These are phyloP conservation scores for Parasitella parasitica DNA, from an alignment of 371 early-diverging fungal species.

Conservation along the genomic window DNA sequence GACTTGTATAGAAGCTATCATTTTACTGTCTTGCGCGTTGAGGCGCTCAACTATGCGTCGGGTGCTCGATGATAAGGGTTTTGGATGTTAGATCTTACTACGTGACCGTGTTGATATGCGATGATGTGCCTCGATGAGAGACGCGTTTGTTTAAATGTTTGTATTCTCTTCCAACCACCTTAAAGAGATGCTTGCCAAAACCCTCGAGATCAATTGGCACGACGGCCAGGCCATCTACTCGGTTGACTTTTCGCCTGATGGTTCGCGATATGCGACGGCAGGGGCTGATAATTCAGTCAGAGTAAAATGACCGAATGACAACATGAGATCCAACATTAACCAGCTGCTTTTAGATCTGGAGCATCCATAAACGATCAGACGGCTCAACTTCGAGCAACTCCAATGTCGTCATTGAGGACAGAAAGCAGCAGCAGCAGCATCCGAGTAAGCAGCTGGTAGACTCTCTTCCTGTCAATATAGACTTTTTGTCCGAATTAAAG, in stretches of 20 bases:
- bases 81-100: no score
- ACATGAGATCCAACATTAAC: no score
- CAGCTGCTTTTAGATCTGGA: constrained; percentile 89
- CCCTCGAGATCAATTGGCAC: constrained; percentile 95
- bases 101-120: background rate
- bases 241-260: constrained; percentile 82
- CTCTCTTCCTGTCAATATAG: constrained; percentile 61
- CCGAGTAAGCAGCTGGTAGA: constrained; percentile 21
- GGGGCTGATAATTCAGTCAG: constrained; percentile 91
- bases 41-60: no score
- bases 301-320: no score
- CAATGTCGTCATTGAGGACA: constrained; percentile 7
- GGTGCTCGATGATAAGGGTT: background rate
- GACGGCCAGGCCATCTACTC: constrained; percentile 88
- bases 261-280: constrained; percentile 80
- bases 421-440: background rate
- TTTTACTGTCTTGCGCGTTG: no score
- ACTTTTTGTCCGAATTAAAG: constrained; percentile 82
- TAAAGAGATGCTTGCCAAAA: constrained; percentile 35
- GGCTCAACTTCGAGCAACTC: background rate
- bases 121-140: background rate
- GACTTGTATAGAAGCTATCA: no score
- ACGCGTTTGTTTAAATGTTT: constrained; percentile 1
- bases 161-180: background rate
- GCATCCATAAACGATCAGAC: constrained; percentile 30